phyloP scores from a whole-genome alignment of 108 stramenopile species.

The Cyclotella atomus region DNA sequence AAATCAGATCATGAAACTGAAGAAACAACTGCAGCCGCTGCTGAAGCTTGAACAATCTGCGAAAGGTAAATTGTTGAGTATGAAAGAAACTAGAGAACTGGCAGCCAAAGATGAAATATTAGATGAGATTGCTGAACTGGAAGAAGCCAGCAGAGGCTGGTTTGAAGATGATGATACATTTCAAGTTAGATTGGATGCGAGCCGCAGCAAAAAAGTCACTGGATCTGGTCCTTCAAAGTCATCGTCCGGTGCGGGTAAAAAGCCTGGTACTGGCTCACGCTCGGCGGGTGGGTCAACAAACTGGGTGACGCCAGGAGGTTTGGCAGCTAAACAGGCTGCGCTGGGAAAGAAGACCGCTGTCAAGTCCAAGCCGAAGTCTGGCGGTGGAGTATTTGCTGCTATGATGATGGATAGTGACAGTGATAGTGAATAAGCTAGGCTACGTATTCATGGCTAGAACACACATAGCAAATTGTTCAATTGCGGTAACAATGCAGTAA shows the following conservation, averaged over 20 bases:
- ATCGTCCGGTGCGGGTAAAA: constrained; percentile 3
- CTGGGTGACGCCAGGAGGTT: constrained; percentile 48
- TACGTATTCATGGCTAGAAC: background rate
- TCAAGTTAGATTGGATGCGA: constrained; percentile 55
- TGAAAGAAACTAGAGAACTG: constrained; percentile 76
- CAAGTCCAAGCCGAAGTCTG: constrained; percentile 27
- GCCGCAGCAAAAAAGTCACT: constrained; percentile 48
- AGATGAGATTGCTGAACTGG: constrained; percentile 68
- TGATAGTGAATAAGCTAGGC: background rate
- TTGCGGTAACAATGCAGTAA: no score
- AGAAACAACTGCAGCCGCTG: constrained; percentile 67
- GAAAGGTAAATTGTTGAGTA: constrained; percentile 68
- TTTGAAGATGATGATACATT: constrained; percentile 89
- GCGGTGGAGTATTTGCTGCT: constrained; percentile 77
- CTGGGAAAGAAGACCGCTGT: constrained; percentile 18
- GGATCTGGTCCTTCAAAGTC: constrained; percentile 32
- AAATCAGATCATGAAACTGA: constrained; percentile 59
- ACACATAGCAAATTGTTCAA: no score
- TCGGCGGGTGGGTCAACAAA: constrained; percentile 19
- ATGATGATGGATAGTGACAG: constrained; percentile 82
- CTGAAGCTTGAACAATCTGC: constrained; percentile 61
- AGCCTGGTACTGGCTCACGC: constrained; percentile 40
- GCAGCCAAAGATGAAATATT: constrained; percentile 76
- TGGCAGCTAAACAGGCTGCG: constrained; percentile 28
- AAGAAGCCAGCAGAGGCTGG: constrained; percentile 74